phyloP scores from a whole-genome alignment of 306 rosid genomes.

The Ammopiptanthus mongolicus region DNA sequence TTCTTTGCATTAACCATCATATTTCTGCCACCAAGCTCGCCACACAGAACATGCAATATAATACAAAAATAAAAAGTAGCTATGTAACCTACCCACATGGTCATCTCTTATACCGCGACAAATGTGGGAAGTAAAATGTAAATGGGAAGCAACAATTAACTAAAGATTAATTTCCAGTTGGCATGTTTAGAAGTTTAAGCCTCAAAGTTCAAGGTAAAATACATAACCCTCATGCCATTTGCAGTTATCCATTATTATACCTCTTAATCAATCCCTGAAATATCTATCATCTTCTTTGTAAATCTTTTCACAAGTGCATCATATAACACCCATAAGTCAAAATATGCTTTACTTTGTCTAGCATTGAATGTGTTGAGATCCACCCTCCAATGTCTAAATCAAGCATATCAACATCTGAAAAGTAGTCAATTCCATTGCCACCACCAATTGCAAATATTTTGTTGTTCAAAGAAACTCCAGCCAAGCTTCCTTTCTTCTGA shows the following conservation, averaged over 20 bases:
- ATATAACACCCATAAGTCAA: background rate
- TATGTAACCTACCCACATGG: background rate
- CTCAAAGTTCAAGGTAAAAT: background rate
- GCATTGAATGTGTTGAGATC: constrained; percentile 51
- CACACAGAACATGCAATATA: background rate
- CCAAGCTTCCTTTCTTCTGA: constrained; percentile 49
- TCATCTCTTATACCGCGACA: background rate
- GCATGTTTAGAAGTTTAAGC: background rate
- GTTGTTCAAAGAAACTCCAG: constrained; percentile 39
- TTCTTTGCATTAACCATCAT: background rate
- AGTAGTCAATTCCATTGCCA: constrained; percentile 38
- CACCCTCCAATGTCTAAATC: constrained; percentile 61
- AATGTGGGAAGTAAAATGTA: background rate
- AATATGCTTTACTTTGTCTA: constrained; percentile 45
- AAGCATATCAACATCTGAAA: constrained; percentile 56
- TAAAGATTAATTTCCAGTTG: background rate
- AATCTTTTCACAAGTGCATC: background rate
- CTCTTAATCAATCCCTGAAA: background rate
- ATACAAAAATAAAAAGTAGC: background rate
- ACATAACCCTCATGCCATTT: background rate
- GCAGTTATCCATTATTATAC: background rate
- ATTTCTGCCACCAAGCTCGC: background rate
- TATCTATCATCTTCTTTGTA: background rate
- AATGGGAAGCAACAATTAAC: background rate
- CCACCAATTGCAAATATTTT: constrained; percentile 50